Evolutionary conservation across 176 grass and related monocot species (phyloP).

Genomic region (Aegilops speltoides): DNA sequence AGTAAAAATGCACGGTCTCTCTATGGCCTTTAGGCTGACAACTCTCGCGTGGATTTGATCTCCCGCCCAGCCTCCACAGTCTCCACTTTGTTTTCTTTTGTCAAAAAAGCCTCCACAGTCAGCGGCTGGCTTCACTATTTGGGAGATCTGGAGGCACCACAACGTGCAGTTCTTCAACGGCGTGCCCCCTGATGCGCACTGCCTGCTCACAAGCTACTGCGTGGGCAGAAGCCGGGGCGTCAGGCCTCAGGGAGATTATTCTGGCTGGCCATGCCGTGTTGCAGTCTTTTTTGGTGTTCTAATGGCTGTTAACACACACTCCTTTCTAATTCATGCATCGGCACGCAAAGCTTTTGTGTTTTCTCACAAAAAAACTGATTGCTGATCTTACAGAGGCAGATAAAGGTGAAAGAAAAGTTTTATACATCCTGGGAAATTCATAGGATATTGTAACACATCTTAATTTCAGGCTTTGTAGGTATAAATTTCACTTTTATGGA

Average conservation of each 20-base stretch:
- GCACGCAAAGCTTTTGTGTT: neutral
- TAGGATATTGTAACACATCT: neutral
- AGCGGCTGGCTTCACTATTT: too few species aligned
- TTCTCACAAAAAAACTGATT: neutral
- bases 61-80: neutral
- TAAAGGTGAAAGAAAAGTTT: constrained; percentile 3
- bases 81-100: too few species aligned
- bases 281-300: neutral
- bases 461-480: neutral
- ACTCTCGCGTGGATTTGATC: neutral
- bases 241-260: neutral
- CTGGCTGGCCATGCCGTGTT: neutral
- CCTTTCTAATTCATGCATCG: neutral
- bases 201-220: neutral
- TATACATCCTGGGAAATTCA: neutral
- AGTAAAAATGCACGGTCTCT: neutral
- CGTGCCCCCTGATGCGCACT: neutral
- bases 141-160: neutral
- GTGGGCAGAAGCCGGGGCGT: neutral
- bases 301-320: neutral
- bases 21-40: neutral
- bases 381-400: neutral
- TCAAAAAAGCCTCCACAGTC: neutral
- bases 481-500: neutral
- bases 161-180: neutral